Base-by-base conservation (phyloP, 768 basidiomycete genomes). In the Favolaschia claudopus region DNA sequence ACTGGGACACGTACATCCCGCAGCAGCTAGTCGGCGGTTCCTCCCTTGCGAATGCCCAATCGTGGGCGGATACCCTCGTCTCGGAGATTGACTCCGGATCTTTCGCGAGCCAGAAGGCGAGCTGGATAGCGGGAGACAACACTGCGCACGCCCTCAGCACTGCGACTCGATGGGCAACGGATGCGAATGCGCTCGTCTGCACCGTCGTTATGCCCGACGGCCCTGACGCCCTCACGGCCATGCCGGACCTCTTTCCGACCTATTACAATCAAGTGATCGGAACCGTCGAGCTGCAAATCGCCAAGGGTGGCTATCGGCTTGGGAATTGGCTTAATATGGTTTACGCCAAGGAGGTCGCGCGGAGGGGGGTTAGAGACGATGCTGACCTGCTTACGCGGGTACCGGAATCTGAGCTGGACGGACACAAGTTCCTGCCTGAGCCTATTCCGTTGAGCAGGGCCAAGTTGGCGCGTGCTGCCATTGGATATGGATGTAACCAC, bases 251-350 rank as follows among this genome's bases (percentile, higher is more conserved):
- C 20, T 37, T 13, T 39, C 22, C 57, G 22, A 40, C 48, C 28
- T 62, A 59, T 45, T 47, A 60, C 38, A 42, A 49, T 33, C 39
- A 45, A 25, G 63, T 57, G 14, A 45, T 58, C 37, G 33, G 55
- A 5, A 38, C 50, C 34, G 60, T 69, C n/a, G n/a, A n/a, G n/a
- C n/a, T n/a, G n/a, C n/a, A n/a, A n/a, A n/a, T n/a, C n/a, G n/a
- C n/a, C n/a, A 67, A 67, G 47, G 65, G 62, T 32, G 72, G 72
- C 2, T 69, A 67, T 44, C 70, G 72, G 15, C 69, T 72, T 12
- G 72, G 71, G 7, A 69, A 68, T 2, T 74, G 72, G 72, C 64
- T 74, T 28, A 72, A 74, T 39, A 67, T 66, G 20, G 56, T 74
- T 19, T 70, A 70, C 31, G 72, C 71, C 36, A 70, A 28, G 12